These are phyloP conservation scores for Tritrichomonas musculus DNA, from an alignment of 208 protist genomes.

Conservation along the genomic window DNA sequence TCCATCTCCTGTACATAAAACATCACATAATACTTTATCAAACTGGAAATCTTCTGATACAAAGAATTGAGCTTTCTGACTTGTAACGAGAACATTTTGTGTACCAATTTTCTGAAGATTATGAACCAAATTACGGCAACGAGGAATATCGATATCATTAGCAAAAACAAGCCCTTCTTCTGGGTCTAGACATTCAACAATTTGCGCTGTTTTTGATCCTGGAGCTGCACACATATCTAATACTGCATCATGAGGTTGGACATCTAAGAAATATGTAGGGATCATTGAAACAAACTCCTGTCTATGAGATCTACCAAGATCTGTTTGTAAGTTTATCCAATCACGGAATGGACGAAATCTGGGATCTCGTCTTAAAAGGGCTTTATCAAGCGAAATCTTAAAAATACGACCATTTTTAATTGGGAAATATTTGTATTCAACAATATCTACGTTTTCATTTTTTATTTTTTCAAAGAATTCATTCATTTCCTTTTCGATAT, in stretches of 20 bases:
- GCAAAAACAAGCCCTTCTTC: constrained; percentile 39
- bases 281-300: constrained; percentile 57
- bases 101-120: constrained; percentile 45
- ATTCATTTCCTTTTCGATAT: not conserved
- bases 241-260: constrained; percentile 38
- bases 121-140: constrained; percentile 44
- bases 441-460: not conserved
- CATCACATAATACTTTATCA: constrained; percentile 54
- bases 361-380: not conserved
- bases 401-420: not conserved
- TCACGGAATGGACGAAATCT: not conserved
- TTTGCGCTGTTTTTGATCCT: constrained; percentile 54
- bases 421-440: not conserved
- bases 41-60: constrained; percentile 32
- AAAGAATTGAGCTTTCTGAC: constrained; percentile 44
- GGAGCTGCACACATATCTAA: constrained; percentile 59
- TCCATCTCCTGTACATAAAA: constrained; percentile 57
- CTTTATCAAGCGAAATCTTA: not conserved
- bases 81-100: constrained; percentile 45
- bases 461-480: not conserved
- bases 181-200: not conserved
- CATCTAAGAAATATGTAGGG: constrained; percentile 46
- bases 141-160: constrained; percentile 38
- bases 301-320: not conserved
- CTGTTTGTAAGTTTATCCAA: not conserved